Conservation (phyloP, 2,329 filamentous ascomycete genomes). For the Exophiala calicioides region DNA sequence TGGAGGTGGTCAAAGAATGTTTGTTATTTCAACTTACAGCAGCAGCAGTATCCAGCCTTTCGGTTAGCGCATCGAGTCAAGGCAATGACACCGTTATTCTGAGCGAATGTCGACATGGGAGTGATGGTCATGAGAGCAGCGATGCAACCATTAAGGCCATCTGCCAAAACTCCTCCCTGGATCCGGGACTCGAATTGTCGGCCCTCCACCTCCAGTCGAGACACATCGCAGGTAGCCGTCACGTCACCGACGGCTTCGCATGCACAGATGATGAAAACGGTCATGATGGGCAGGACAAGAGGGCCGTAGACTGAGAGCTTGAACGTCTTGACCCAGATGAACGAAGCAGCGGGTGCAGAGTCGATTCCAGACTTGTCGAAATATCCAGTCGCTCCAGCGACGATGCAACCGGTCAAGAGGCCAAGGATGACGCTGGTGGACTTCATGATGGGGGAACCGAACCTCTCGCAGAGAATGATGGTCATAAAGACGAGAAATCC, state of each 20-base stretch:
- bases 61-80: slow-evolving; percentile 69
- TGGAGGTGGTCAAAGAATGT: neutral
- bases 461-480: slow-evolving; percentile 69
- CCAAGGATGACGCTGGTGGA: slow-evolving; percentile 66
- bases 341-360: slow-evolving; percentile 63
- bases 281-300: slow-evolving; percentile 63
- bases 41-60: slow-evolving; percentile 66
- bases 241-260: slow-evolving; percentile 70
- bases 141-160: slow-evolving; percentile 65
- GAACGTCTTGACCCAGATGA: slow-evolving; percentile 71
- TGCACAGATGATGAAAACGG: slow-evolving; percentile 61
- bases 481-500: slow-evolving; percentile 68
- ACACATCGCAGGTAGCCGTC: slow-evolving; percentile 68
- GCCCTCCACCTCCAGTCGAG: slow-evolving; percentile 64
- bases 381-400: slow-evolving; percentile 66
- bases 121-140: slow-evolving; percentile 66
- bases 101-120: slow-evolving; percentile 68
- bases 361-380: slow-evolving; percentile 62
- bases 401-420: slow-evolving; percentile 66
- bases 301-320: slow-evolving; percentile 65
- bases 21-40: slow-evolving; percentile 37
- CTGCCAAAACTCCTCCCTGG: slow-evolving; percentile 67
- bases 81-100: slow-evolving; percentile 70
- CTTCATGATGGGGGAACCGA: slow-evolving; percentile 70
- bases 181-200: slow-evolving; percentile 67